Evolutionary conservation across 164 flowering plant genomes (phyloP).

Genomic region (Berberis thunbergii): DNA sequence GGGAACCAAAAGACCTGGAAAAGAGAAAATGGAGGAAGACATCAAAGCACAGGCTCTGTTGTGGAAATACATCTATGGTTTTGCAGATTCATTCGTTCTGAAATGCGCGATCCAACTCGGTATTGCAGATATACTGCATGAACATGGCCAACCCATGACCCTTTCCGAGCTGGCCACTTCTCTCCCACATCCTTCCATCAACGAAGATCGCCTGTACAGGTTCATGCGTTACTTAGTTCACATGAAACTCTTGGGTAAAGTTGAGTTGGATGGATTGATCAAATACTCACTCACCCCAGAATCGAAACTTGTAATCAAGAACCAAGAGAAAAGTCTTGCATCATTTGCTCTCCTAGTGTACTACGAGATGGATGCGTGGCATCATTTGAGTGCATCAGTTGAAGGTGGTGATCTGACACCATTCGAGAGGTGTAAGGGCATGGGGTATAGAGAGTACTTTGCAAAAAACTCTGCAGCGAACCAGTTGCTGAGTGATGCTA

Average conservation of each 20-base stretch:
- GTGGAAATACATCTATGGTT: not conserved
- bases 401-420: no score
- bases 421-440: no score
- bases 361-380: not conserved
- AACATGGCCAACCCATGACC: not conserved
- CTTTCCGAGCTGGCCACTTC: not conserved
- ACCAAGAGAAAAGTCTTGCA: not conserved
- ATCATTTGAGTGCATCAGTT: not conserved
- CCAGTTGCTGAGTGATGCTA: not conserved
- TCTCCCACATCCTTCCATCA: not conserved
- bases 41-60: no score
- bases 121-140: not conserved
- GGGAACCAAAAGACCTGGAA: no score
- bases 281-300: not conserved
- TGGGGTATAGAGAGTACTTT: no score
- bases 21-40: no score
- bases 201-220: not conserved
- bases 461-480: no score
- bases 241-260: not conserved
- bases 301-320: not conserved
- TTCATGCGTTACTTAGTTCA: constrained; percentile 1
- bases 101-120: not conserved
- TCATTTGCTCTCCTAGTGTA: not conserved
- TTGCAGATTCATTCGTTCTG: not conserved
- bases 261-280: not conserved